Evolutionary conservation across 169 alveolate species (phyloP).

Genomic region (Miamiensis avidus): DNA sequence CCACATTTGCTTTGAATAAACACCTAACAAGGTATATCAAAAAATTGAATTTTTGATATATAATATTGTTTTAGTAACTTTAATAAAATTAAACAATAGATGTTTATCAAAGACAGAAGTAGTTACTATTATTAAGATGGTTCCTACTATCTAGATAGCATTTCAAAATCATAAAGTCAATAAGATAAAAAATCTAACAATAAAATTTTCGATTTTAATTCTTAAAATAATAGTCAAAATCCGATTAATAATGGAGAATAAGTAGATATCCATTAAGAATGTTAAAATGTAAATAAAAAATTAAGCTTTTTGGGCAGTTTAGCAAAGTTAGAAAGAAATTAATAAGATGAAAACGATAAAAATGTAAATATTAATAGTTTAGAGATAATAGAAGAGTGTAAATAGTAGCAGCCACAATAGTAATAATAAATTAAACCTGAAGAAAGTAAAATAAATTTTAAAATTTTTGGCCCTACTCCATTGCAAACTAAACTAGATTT

Average conservation of each 20-base stretch:
- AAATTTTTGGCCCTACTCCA: not conserved
- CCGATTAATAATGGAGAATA: not conserved
- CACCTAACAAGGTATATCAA: not conserved
- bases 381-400: not conserved
- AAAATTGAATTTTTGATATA: no score
- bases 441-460: no score
- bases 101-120: not conserved
- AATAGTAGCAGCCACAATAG: not conserved
- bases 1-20: not conserved
- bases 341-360: not conserved
- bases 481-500: not conserved
- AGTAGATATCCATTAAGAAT: no score
- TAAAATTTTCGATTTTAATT: not conserved
- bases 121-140: not conserved
- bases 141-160: not conserved
- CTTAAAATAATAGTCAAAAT: not conserved
- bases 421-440: not conserved
- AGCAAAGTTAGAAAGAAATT: not conserved
- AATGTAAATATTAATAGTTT: not conserved
- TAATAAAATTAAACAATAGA: not conserved
- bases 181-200: no score
- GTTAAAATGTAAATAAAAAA: no score
- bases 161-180: not conserved
- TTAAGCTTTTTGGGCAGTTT: not conserved
- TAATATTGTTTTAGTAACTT: no score